Evolutionary conservation across 1,284 basidiomycete genomes (phyloP).

Genomic region (Fomitopsis palustris): DNA sequence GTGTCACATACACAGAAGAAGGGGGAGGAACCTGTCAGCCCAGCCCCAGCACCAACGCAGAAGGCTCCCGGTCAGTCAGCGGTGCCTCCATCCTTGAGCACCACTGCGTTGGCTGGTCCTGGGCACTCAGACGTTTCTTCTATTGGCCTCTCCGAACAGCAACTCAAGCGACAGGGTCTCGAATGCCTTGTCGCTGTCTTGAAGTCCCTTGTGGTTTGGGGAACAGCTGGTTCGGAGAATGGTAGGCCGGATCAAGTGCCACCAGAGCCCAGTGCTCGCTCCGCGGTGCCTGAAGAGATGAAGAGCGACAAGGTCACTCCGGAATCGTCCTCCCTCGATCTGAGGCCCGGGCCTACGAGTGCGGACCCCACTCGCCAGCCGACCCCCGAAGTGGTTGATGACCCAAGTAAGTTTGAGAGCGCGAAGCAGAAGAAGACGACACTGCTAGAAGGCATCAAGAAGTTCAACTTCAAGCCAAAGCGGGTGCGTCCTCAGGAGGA

Average conservation of each 20-base stretch:
- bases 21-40: constrained; percentile 55
- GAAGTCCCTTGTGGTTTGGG: constrained; percentile 89
- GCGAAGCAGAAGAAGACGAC: constrained; percentile 98
- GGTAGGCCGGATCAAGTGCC: constrained; percentile 3
- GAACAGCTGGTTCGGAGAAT: constrained; percentile 56
- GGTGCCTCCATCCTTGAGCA: constrained; percentile 63
- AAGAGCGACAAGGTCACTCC: constrained; percentile 48
- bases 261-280: constrained; percentile 39
- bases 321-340: constrained; percentile 41
- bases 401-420: constrained; percentile 91
- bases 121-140: constrained; percentile 62
- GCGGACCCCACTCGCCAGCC: constrained; percentile 54
- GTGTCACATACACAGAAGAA: constrained; percentile 46
- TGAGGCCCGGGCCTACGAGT: constrained; percentile 48
- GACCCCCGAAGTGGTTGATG: constrained; percentile 81
- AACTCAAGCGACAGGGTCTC: constrained; percentile 83
- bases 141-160: constrained; percentile 74
- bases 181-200: constrained; percentile 88
- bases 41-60: constrained; percentile 49
- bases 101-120: constrained; percentile 65
- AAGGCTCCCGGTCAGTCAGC: constrained; percentile 42
- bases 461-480: constrained; percentile 99
- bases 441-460: constrained; percentile 92
- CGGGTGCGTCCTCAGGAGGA: constrained; percentile 42
- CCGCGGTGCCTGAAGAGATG: constrained; percentile 47